Evolutionary conservation across 2,329 filamentous ascomycete species (phyloP).

Genomic region (Elsinoe ampelina): DNA sequence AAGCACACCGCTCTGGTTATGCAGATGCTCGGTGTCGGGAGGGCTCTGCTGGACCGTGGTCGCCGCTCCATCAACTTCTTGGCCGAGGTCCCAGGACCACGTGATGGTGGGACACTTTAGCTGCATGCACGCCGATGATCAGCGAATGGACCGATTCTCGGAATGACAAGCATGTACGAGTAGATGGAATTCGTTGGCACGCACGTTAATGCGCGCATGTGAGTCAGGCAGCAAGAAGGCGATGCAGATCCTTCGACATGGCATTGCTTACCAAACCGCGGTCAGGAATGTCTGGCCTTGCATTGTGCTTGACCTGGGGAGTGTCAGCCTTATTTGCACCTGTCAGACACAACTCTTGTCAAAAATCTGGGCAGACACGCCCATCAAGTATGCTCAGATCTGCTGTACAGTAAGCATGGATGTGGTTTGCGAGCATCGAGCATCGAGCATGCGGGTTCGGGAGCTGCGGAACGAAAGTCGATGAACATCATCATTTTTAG

Average conservation of each 20-base stretch:
- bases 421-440: too few species aligned
- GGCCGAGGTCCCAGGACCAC: neutral
- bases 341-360: neutral
- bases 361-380: neutral
- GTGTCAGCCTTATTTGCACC: neutral
- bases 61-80: neutral
- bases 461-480: neutral
- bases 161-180: neutral
- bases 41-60: neutral
- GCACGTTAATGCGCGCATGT: neutral
- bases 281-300: neutral
- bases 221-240: constrained; percentile 1
- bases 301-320: neutral
- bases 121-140: neutral
- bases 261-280: neutral
- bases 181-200: neutral
- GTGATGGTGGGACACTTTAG: neutral
- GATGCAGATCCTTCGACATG: neutral
- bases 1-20: neutral
- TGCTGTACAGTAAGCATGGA: too few species aligned
- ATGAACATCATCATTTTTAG: constrained; percentile 4
- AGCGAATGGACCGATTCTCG: neutral
- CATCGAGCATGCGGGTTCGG: neutral
- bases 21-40: neutral
- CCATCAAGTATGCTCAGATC: neutral